Evolutionary conservation across 306 rosid species (phyloP).

Genomic region (Acacia confusa): DNA sequence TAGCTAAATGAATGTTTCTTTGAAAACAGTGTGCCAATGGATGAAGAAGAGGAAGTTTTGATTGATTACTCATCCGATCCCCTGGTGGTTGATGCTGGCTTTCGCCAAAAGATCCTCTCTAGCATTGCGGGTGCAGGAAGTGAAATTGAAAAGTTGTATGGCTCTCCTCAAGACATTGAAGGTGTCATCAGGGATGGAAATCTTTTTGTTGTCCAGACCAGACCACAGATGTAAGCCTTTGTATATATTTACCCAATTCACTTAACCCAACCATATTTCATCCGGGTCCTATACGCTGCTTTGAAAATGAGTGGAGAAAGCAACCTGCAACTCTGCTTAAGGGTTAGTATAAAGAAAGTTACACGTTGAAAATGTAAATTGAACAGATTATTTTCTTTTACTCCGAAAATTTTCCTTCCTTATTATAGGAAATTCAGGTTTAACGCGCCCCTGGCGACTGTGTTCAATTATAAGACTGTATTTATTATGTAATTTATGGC

Average conservation of each 20-base stretch:
- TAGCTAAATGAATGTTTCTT: slow-evolving; percentile 23
- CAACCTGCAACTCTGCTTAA: slow-evolving; percentile 25
- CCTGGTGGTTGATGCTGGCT: slow-evolving; percentile 57
- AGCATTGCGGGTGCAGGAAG: slow-evolving; percentile 91
- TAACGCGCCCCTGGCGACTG: not conserved
- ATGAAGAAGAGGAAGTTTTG: slow-evolving; percentile 78
- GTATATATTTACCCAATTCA: not conserved
- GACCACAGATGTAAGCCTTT: slow-evolving; percentile 83
- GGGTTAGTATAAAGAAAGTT: slow-evolving; percentile 24
- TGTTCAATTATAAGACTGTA: not conserved
- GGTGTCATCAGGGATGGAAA: slow-evolving; percentile 93
- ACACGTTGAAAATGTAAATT: slow-evolving; percentile 29
- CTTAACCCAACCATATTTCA: slow-evolving; percentile 17
- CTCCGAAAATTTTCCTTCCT: slow-evolving; percentile 1
- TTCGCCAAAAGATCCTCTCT: slow-evolving; percentile 71
- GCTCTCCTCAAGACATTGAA: slow-evolving; percentile 96
- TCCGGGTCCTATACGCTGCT: slow-evolving; percentile 14
- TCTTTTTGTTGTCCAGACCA: slow-evolving; percentile 91
- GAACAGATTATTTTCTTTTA: not conserved
- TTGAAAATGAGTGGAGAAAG: slow-evolving; percentile 15
- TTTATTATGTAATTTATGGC: not conserved
- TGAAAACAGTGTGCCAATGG: slow-evolving; percentile 82
- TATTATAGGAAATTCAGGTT: not conserved
- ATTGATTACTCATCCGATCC: slow-evolving; percentile 84
- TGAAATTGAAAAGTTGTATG: slow-evolving; percentile 84